phyloP scores from a whole-genome alignment of 164 flowering plant genomes.

The Annona squamosa region DNA sequence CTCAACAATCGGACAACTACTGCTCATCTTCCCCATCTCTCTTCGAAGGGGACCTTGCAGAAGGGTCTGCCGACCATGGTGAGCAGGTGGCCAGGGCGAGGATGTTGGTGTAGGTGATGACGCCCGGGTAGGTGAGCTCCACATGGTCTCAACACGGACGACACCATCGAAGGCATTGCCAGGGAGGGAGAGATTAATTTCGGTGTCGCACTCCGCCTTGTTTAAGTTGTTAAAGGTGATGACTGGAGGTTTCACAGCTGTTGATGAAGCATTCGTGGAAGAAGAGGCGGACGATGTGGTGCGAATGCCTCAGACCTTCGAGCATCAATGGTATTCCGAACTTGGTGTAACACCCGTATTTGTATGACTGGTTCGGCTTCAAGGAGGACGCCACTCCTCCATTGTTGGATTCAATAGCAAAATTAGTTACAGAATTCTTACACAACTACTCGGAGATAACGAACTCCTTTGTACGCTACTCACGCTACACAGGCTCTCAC shows the following conservation, averaged over 20 bases:
- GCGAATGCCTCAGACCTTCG: slow-evolving; percentile 17
- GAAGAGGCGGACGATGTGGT: slow-evolving; percentile 59
- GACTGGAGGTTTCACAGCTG: slow-evolving; percentile 64
- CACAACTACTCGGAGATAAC: too few species aligned
- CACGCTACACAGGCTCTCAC: too few species aligned
- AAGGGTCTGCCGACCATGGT: slow-evolving; percentile 64
- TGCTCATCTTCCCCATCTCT: too few species aligned
- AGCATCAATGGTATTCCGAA: too few species aligned
- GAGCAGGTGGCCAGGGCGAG: slow-evolving; percentile 46
- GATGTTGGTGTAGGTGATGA: slow-evolving; percentile 69
- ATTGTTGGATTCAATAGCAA: too few species aligned
- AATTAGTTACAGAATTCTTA: too few species aligned
- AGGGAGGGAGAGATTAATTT: slow-evolving; percentile 63
- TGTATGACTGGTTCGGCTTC: too few species aligned
- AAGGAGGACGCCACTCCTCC: too few species aligned
- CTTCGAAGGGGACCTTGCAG: slow-evolving; percentile 35
- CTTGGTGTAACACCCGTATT: too few species aligned
- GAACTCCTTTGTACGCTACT: too few species aligned
- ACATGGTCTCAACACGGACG: slow-evolving; percentile 43
- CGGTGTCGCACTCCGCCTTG: slow-evolving; percentile 63
- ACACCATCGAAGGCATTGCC: slow-evolving; percentile 70
- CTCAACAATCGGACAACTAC: too few species aligned
- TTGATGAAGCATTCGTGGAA: slow-evolving; percentile 59
- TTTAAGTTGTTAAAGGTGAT: slow-evolving; percentile 44
- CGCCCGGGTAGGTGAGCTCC: slow-evolving; percentile 61